These are phyloP conservation scores for Quillaja saponaria DNA, from an alignment of 306 rosid genomes.

Conservation along the genomic window DNA sequence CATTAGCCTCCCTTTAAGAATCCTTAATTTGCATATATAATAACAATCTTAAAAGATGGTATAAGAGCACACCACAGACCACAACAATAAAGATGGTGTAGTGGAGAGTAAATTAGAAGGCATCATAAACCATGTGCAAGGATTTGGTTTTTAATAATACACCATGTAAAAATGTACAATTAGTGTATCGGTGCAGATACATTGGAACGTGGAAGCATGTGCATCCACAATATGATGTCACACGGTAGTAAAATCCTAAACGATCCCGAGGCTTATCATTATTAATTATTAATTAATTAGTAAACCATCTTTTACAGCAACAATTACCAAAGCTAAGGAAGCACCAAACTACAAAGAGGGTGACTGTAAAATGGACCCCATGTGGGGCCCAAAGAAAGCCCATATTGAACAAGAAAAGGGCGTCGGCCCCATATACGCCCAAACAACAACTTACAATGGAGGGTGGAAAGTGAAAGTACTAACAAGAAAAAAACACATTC, in stretches of 20 bases:
- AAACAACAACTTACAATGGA: slow-evolving; percentile 45
- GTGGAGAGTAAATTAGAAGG: slow-evolving; percentile 66
- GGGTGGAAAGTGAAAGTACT: slow-evolving; percentile 35
- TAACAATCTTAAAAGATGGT: slow-evolving; percentile 31
- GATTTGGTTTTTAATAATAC: slow-evolving; percentile 14
- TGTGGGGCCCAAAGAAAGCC: slow-evolving; percentile 50
- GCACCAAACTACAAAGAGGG: slow-evolving; percentile 17
- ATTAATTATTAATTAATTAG: slow-evolving; percentile 12
- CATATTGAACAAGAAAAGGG: slow-evolving; percentile 45
- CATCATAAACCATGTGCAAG: slow-evolving; percentile 59
- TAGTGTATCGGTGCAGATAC: slow-evolving; percentile 30
- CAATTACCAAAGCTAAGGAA: slow-evolving; percentile 28
- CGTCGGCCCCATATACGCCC: slow-evolving; percentile 62
- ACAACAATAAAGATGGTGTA: slow-evolving; percentile 26
- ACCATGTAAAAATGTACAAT: slow-evolving; percentile 24
- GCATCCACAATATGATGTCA: slow-evolving; percentile 34
- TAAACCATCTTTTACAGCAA: slow-evolving; percentile 16
- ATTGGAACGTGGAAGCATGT: slow-evolving; percentile 67
- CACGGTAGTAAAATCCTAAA: slow-evolving; percentile 21
- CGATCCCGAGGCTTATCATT: slow-evolving; percentile 33
- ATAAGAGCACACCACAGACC: slow-evolving; percentile 3
- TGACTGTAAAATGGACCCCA: slow-evolving; percentile 54
- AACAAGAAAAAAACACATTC: slow-evolving; percentile 36
- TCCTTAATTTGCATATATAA: slow-evolving; percentile 37
- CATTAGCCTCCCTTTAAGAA: slow-evolving; percentile 28